phyloP scores from a whole-genome alignment of 2,329 filamentous ascomycete genomes.

The Aspergillus puulaauensis region DNA sequence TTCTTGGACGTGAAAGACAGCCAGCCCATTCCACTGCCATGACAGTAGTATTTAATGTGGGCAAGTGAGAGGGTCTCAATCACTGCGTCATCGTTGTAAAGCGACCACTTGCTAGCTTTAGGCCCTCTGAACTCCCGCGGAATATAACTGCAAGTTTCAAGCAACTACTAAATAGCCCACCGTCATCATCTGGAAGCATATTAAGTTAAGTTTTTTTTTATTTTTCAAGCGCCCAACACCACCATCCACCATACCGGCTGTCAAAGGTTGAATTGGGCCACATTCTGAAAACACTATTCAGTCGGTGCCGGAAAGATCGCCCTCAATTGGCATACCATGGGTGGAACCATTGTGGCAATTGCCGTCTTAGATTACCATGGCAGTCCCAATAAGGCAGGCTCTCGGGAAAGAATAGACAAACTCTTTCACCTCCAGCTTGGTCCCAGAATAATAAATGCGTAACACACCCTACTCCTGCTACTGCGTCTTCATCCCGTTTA shows the following conservation, averaged over 20 bases:
- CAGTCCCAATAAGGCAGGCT: background rate
- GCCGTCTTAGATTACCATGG: slow-evolving; percentile 4
- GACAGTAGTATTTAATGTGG: no score
- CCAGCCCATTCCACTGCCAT: no score
- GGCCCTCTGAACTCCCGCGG: no score
- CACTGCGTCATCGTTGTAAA: no score
- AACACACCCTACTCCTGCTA: background rate
- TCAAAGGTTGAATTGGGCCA: background rate
- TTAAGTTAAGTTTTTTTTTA: background rate
- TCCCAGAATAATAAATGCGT: background rate
- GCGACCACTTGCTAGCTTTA: no score
- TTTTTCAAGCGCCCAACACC: background rate
- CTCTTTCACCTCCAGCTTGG: background rate
- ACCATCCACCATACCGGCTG: background rate
- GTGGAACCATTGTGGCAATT: slow-evolving; percentile 10
- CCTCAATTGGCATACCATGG: background rate
- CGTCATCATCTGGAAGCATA: background rate
- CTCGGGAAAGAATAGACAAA: background rate
- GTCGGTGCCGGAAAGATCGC: background rate
- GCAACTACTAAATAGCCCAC: background rate
- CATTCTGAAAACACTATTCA: background rate
- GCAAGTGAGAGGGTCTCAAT: no score
- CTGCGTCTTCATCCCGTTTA: background rate
- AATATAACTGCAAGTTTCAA: no score
- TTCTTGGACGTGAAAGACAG: no score